Evolutionary conservation across 2,329 filamentous ascomycete genomes (phyloP), one percentile per base, ranked within the genome.

Genomic region (Raffaelea arxii): DNA sequence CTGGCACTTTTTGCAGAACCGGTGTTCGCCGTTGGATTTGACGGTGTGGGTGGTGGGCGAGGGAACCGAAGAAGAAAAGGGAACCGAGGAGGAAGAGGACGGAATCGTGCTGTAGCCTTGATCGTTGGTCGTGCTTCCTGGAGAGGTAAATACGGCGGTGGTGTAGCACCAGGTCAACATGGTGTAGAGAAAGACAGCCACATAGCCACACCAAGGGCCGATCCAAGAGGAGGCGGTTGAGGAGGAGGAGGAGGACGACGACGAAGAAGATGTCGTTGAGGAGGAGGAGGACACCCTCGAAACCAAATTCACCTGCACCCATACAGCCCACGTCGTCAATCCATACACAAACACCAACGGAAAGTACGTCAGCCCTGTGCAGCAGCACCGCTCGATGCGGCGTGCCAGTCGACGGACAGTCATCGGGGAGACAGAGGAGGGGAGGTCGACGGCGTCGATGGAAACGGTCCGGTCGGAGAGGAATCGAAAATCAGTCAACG

Each of bases 1-100:
- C 68, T 94, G 86, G 65, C 92, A 98, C 68, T 98, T 98, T 69
- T 97, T 97, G 75, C 92, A 98, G 70, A 84, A 97, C 46, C 92
- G 80, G 44, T 85, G 68, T 57, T 86, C 85, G 56, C 92, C 92
- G 37, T 86, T 89, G 48, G 87, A 84, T 66, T 92, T 98, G 59
- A 96, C 92, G 2, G 91, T 97, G 59, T 95, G 85, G 32, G 84
- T 85, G 9, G 85, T 84, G 47, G 81, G 75, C 43, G 69, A 62
- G n/a, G 68, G 4, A 12, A 61, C n/a, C 53, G 62, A 53, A 56
- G n/a, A 7, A 9, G 32, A 21, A 21, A 5, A n/a, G 5, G 24
- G 4, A 3, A 16, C 40, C 40, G 24, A 4, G 18, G 40, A 23
- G 4, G 40, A 6, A 10, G 18, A 6, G 41, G 25, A 86, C 1